Evolutionary conservation across 495 filamentous ascomycete genomes (phyloP), one percentile per base, ranked within the genome.

Genomic region (Daldinia grandis): DNA sequence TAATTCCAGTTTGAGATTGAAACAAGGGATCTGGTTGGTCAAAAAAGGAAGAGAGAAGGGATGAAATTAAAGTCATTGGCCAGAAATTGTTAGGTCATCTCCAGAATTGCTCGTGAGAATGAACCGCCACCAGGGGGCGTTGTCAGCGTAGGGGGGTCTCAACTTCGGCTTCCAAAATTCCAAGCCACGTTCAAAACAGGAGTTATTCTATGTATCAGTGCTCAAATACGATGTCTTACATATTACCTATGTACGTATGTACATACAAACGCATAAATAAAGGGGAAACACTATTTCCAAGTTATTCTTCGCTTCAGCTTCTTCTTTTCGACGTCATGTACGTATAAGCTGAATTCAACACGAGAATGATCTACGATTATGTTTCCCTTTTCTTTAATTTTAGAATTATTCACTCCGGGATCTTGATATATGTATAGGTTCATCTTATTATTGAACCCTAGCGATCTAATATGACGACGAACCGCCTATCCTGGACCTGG

Each of bases 141-240:
- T 31, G 61, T 40, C 55, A 55, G 55, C 10, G 31, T 1, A 54
- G 57, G 40, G 68, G 62, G 67, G 12, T 51, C 19, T 57, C 56
- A 44, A 38, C 61, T 47, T 33, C 27, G 54, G 51, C 59, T 60
- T 40, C 53, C 49, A 56, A 53, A 58, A 58, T 55, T 58, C 63
- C 61, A 72, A 72, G 69, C 64, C 69, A 72, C 60, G 47, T 54
- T 62, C 56, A 72, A 72, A 68, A 72, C 69, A 72, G 60, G 69
- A 65, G 56, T 64, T 62, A 10, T 47, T 17, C 24, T 6, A 24
- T 27, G 24, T 30, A 50, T 63, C 28, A 60, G 33, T 59, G 54
- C 66, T 64, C 53, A n/a, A 47, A 62, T 40, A 55, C 19, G 59
- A 68, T 72, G 59, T 58, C 60, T 56, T 64, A 64, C 47, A 56